Base-by-base conservation (phyloP, 2,329 filamentous ascomycete genomes). In the Chrysoporthe puriensis region DNA sequence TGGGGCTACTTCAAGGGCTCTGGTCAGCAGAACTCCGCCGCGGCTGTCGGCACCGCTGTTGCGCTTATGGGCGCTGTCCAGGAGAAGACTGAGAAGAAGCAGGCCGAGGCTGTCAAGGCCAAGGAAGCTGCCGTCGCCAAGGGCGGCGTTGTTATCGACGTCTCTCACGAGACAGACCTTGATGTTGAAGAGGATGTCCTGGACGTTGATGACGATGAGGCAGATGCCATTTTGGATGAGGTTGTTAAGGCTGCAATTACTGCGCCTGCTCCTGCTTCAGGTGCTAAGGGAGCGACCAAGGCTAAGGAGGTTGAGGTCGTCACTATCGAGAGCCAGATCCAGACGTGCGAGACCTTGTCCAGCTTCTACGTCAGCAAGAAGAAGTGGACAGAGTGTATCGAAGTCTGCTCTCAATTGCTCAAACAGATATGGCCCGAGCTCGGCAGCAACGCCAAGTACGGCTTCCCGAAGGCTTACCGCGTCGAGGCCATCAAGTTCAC, bases 1-100 rank as follows among this genome's bases (percentile, higher is more conserved):
- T 71, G 70, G 70, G 68, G 68, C 60, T 71, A 68, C 60, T 71
- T 70, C 68, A 70, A 71, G 70, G 62, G 70, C 46, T 62, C 65
- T 46, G 70, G 70, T 44, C 57, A 70, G 61, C 68, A 71, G 63
- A 71, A 57, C 54, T 71, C 70, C 32, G 64, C 68, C 21, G 70
- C 63, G 6, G 70, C 68, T 18, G 70, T 71, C 59, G 66, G 61
- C 34, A 68, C 70, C 44, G 68, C 68, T n/a, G 66, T 70, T 26
- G 44, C 68, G 13, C 62, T 70, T 21, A 68, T 70, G 68, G 68
- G 63, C 21, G 63, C 66, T 56, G 66, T 70, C 46, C 68, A 70
- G 59, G 61, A 69, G 62, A 67, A 67, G 61, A 59, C 40, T 4
- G 64, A 69, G 62, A 64, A 64, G 67, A 67, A 70, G 63, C 43